Evolutionary conservation across 1,284 basidiomycete species (phyloP).

Genomic region (Athelia sp.): DNA sequence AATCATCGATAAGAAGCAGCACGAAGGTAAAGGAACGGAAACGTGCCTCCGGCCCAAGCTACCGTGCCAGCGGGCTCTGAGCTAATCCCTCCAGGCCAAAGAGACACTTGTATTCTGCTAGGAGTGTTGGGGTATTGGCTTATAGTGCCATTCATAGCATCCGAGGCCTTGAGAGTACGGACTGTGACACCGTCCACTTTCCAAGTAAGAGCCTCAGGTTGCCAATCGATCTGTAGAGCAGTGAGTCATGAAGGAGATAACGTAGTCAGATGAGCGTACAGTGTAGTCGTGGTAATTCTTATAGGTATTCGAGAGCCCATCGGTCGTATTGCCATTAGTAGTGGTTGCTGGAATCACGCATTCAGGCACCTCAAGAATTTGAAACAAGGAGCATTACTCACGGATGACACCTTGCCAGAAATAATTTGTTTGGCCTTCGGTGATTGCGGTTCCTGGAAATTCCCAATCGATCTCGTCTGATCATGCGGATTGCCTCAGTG

Average conservation of each 20-base stretch:
- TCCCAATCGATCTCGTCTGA: no score
- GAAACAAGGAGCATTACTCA: constrained; percentile 30
- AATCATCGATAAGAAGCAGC: neutral
- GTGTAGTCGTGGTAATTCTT: constrained; percentile 74
- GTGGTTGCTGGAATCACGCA: constrained; percentile 24
- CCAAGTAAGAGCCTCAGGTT: constrained; percentile 62
- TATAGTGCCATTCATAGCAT: constrained; percentile 45
- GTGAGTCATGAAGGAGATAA: no score
- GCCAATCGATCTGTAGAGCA: constrained; percentile 63
- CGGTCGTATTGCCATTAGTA: constrained; percentile 42
- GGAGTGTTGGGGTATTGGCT: constrained; percentile 71
- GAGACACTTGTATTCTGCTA: constrained; percentile 68
- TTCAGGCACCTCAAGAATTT: neutral
- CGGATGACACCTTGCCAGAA: constrained; percentile 77
- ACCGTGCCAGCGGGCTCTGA: constrained; percentile 61
- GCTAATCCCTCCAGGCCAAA: constrained; percentile 76
- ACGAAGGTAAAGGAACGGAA: neutral
- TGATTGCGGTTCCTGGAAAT: constrained; percentile 56
- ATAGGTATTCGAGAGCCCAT: constrained; percentile 55
- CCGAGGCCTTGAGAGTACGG: constrained; percentile 59
- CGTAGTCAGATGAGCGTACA: neutral
- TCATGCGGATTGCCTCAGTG: no score
- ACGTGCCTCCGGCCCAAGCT: constrained; percentile 62
- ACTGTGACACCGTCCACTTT: constrained; percentile 66
- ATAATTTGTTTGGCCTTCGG: constrained; percentile 69